Percentiles rank a stretch among this genome's conserved stretches.
phyloP scores from a whole-genome alignment of 2,329 filamentous ascomycete species.

The Ophiostoma ulmi region DNA sequence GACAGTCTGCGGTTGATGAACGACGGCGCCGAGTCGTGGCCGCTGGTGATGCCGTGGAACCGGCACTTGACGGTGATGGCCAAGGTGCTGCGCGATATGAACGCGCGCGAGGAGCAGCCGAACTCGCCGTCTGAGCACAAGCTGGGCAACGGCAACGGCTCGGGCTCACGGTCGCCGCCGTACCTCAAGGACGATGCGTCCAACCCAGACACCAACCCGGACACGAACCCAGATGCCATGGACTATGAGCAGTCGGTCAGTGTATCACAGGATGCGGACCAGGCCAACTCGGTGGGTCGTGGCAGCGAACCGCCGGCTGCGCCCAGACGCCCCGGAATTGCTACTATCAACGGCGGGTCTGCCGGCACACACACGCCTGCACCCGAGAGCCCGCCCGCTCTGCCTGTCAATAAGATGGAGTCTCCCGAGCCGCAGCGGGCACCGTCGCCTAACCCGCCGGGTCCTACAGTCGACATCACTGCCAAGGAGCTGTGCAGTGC shows the following conservation, averaged over 20 bases:
- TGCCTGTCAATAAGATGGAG: conserved; percentile 32
- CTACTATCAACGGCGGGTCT: conserved; percentile 55
- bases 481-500: conserved; percentile 53
- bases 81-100: conserved; percentile 53
- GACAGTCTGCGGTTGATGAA: conserved; percentile 56
- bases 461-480: conserved; percentile 48
- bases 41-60: conserved; percentile 55
- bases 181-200: conserved; percentile 54
- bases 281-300: conserved; percentile 40
- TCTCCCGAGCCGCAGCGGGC: conserved; percentile 34
- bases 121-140: conserved; percentile 34
- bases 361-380: conserved; percentile 45
- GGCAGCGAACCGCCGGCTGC: conserved; percentile 49
- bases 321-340: conserved; percentile 49
- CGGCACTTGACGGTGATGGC: conserved; percentile 58
- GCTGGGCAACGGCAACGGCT: conserved; percentile 24
- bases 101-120: conserved; percentile 34
- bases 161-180: conserved; percentile 29
- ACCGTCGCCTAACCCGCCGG: conserved; percentile 28
- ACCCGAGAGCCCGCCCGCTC: conserved; percentile 40
- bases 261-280: conserved; percentile 33
- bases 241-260: conserved; percentile 49
- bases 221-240: conserved; percentile 52
- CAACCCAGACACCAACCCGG: conserved; percentile 51
- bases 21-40: conserved; percentile 56